These are phyloP conservation scores for Penicillium sp. DNA, from an alignment of 2,329 filamentous ascomycete species.

Conservation along the genomic window DNA sequence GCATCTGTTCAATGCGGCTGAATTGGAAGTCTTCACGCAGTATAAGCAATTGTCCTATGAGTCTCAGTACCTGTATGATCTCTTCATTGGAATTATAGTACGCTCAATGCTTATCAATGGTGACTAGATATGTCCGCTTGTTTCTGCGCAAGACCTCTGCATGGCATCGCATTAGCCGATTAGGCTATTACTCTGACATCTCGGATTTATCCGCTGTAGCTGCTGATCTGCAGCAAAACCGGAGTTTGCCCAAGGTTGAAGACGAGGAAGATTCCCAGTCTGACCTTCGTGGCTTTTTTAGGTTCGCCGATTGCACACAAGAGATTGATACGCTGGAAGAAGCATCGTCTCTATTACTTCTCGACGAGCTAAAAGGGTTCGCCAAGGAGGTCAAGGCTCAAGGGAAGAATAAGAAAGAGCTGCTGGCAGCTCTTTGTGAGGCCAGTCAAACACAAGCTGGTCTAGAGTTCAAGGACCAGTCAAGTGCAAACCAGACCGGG, in stretches of 20 bases:
- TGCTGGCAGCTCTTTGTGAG: conserved; percentile 66
- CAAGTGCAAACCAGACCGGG: conserved; percentile 40
- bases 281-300: conserved; percentile 54
- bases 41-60: conserved; percentile 76
- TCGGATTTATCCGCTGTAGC: conserved; percentile 64
- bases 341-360: conserved; percentile 69
- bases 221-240: conserved; percentile 54
- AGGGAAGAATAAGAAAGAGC: conserved; percentile 79
- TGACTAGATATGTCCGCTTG: conserved; percentile 71
- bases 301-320: conserved; percentile 74
- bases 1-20: conserved; percentile 76
- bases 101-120: conserved; percentile 2
- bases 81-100: neutral
- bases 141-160: conserved; percentile 86
- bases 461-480: conserved; percentile 57
- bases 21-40: conserved; percentile 66
- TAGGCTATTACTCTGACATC: conserved; percentile 80
- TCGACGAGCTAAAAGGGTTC: conserved; percentile 79
- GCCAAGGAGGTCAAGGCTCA: conserved; percentile 81
- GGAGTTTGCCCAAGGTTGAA: conserved; percentile 50
- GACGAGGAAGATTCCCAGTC: conserved; percentile 27
- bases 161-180: conserved; percentile 76
- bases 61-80: conserved; percentile 74
- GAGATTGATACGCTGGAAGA: conserved; percentile 75
- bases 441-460: conserved; percentile 70